Conservation (phyloP, 2,329 filamentous ascomycete genomes). For the Triangularia setosa region DNA sequence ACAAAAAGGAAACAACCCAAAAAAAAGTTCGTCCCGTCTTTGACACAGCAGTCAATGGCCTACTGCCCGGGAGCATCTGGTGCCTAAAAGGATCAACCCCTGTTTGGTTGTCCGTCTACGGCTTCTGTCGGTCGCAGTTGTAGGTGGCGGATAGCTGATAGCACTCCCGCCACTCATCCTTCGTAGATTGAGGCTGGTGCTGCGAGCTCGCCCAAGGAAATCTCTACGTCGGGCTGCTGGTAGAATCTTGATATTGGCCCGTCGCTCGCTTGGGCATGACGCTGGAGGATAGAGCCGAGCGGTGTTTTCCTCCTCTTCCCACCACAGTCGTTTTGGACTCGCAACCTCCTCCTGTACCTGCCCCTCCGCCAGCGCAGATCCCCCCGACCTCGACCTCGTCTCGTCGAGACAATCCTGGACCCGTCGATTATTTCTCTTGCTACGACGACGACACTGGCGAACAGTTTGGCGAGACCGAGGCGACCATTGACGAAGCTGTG, state of each 20-base stretch:
- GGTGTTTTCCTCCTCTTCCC: conserved; percentile 10
- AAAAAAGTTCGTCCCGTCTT: neutral
- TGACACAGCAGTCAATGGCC: conserved; percentile 19
- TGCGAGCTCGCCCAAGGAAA: neutral
- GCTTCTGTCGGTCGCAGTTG: conserved; percentile 5
- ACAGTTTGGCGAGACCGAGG: conserved; percentile 16
- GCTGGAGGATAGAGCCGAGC: conserved; percentile 13
- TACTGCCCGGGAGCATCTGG: conserved; percentile 10
- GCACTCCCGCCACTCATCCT: neutral
- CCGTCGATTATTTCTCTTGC: conserved; percentile 17
- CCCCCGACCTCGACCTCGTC: neutral
- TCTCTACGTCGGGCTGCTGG: neutral
- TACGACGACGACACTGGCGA: conserved; percentile 1
- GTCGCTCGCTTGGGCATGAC: conserved; percentile 15
- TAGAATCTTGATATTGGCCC: conserved; percentile 6
- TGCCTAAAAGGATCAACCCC: conserved; percentile 9
- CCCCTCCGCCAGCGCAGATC: conserved; percentile 8
- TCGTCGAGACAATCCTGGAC: conserved; percentile 12
- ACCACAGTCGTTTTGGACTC: conserved; percentile 7
- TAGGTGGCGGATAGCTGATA: conserved; percentile 9
- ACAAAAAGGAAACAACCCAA: neutral
- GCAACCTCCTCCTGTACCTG: conserved; percentile 1
- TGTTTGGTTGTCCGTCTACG: conserved; percentile 9
- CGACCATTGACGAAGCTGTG: conserved; percentile 14
- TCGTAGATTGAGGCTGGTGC: neutral